Evolutionary conservation across 73 alveolate species (phyloP).

Genomic region (Uronychia binucleata): DNA sequence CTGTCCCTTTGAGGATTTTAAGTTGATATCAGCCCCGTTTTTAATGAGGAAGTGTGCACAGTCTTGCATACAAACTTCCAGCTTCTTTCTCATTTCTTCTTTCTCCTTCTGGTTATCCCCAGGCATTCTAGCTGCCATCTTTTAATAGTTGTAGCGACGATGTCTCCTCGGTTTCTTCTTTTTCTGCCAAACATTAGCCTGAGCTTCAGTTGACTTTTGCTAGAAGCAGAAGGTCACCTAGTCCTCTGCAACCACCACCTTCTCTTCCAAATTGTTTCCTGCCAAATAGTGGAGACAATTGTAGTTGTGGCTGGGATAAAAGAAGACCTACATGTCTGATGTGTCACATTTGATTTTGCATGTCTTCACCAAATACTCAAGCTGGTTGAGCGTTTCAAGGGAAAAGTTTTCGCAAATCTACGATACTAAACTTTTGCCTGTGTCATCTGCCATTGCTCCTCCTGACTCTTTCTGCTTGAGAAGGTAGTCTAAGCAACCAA

Average conservation of each 20-base stretch:
- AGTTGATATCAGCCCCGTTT: conserved; percentile 61
- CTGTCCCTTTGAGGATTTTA: not conserved
- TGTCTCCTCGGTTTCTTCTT: not conserved
- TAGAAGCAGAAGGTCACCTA: too few relatives aligned
- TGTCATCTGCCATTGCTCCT: conserved; percentile 54
- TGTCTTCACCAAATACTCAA: conserved; percentile 6
- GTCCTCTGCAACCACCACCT: too few relatives aligned
- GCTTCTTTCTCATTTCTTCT: not conserved
- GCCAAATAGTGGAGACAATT: too few relatives aligned
- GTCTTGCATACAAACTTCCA: not conserved
- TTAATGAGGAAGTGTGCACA: conserved; percentile 22
- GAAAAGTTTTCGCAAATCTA: conserved; percentile 70
- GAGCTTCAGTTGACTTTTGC: too few relatives aligned
- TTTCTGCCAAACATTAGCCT: too few relatives aligned
- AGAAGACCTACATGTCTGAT: conserved; percentile 29
- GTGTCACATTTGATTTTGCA: not conserved
- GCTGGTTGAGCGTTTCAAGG: conserved; percentile 70
- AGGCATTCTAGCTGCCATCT: too few relatives aligned
- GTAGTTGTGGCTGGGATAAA: conserved; percentile 77
- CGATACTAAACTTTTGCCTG: conserved; percentile 86
- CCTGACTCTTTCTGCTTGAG: conserved; percentile 30
- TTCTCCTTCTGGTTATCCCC: conserved; percentile 8
- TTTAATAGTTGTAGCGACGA: not conserved
- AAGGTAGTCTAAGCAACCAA: conserved; percentile 72
- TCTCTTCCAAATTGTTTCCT: too few relatives aligned